Evolutionary conservation across 2,329 filamentous ascomycete species (phyloP), one percentile per base, ranked within the genome.

Genomic region (Xylaria sp.): DNA sequence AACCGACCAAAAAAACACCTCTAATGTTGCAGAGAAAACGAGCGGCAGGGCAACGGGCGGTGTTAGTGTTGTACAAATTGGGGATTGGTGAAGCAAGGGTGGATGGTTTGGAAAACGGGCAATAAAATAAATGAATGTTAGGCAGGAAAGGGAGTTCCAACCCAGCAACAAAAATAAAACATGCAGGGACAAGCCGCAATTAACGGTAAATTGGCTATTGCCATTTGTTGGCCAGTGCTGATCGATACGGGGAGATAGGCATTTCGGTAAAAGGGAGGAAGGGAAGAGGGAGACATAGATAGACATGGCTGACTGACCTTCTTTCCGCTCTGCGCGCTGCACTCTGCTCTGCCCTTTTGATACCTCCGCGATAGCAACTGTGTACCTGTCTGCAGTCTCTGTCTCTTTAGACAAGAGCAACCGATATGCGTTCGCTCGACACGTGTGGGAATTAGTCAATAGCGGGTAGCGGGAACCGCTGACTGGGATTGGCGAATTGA

Each of bases 1-100:
- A 69, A 66, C 60, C 25, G 60, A 60, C 72, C 72, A 72, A 69
- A 73, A 76, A 74, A 27, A 12, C 21, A 18, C 12, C 35, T 37
- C 42, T 32, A 32, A 25, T 44, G 21, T 57, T 18, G 63, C n/a
- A 58, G 23, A 55, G 54, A 53, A 21, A 55, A 51, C 57, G 59
- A 62, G 60, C 44, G 37, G 66, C 40, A 47, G 50, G 32, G 42
- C 37, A 55, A 40, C n/a, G 13, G 40, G 40, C 25, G 64, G 21
- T 71, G 60, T 55, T 37, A 32, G 50, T 62, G 64, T 44, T 54
- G 57, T 60, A 61, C 60, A 42, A 42, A 23, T 48, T 50, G 23
- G 27, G 44, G 16, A 29, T 54, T 29, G 48, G 25, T 44, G 62
- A 53, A 16, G 18, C 35, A 27, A 18, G 29, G 23, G 18, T 18